phyloP scores from a whole-genome alignment of 495 filamentous ascomycete genomes.

The Chlorociboria aeruginascens region DNA sequence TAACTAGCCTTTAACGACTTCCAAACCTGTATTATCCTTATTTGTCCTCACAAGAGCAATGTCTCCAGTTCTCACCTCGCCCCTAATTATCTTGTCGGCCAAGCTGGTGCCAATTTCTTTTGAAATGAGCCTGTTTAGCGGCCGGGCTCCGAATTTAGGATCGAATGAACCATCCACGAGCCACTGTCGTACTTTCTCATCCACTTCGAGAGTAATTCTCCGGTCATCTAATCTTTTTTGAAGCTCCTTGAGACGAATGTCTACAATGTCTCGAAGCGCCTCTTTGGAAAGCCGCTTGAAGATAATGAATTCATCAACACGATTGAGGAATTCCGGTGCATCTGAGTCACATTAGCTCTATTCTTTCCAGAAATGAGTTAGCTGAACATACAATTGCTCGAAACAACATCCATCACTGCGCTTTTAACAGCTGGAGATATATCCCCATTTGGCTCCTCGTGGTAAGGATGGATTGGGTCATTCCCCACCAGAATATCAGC shows the following conservation, averaged over 20 bases:
- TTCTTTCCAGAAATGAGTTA: not conserved
- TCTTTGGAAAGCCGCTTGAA: slow-evolving; percentile 71
- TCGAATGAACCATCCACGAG: slow-evolving; percentile 82
- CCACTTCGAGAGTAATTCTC: slow-evolving; percentile 63
- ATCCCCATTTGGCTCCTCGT: slow-evolving; percentile 46
- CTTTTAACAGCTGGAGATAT: slow-evolving; percentile 57
- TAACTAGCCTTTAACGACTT: slow-evolving; percentile 21
- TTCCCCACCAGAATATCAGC: slow-evolving; percentile 57
- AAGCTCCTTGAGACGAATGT: slow-evolving; percentile 79
- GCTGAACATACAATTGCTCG: slow-evolving; percentile 24
- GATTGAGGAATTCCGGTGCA: slow-evolving; percentile 90
- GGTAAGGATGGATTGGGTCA: slow-evolving; percentile 42
- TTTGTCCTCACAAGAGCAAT: slow-evolving; percentile 55
- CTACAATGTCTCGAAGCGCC: slow-evolving; percentile 83
- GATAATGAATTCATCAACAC: slow-evolving; percentile 93
- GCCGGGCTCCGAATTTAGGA: slow-evolving; percentile 82
- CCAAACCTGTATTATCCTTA: slow-evolving; percentile 37
- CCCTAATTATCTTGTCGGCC: slow-evolving; percentile 84
- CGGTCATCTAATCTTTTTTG: slow-evolving; percentile 76
- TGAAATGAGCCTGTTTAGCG: slow-evolving; percentile 79
- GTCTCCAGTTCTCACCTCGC: slow-evolving; percentile 66
- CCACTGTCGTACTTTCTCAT: slow-evolving; percentile 67
- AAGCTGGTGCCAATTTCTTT: slow-evolving; percentile 81
- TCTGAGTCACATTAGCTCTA: slow-evolving; percentile 32
- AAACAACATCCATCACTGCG: slow-evolving; percentile 84